A percentile compares a stretch with the other conserved stretches of the same genome.
Evolutionary conservation across 257 asterid genomes (phyloP).

Genomic region (Nicotiana attenuata): DNA sequence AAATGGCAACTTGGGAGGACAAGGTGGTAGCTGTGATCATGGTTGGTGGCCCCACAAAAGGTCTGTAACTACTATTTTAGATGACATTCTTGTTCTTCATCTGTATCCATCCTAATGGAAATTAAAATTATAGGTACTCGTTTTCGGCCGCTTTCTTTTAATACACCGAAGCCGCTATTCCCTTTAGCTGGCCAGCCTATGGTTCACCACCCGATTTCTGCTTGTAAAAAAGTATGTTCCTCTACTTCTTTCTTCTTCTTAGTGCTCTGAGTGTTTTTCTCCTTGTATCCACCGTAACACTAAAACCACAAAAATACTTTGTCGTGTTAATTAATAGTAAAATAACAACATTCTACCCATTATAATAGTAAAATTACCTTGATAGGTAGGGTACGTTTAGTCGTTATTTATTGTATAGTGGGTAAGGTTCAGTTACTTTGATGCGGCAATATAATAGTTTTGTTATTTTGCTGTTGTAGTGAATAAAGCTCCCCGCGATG

Average conservation of each 20-base stretch:
- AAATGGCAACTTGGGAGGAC: slow-evolving; percentile 47
- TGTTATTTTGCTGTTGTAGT: too few species aligned
- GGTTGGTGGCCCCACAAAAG: slow-evolving; percentile 82
- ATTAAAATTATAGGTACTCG: slow-evolving; percentile 51
- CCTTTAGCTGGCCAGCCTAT: slow-evolving; percentile 87
- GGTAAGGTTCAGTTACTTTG: too few species aligned
- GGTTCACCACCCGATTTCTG: slow-evolving; percentile 82
- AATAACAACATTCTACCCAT: too few species aligned
- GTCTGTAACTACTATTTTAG: slow-evolving; percentile 16
- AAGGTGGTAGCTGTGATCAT: slow-evolving; percentile 79
- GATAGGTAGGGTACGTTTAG: too few species aligned
- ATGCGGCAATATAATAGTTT: too few species aligned
- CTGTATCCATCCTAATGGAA: background rate
- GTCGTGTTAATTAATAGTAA: too few species aligned
- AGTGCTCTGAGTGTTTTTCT: background rate
- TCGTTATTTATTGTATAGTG: too few species aligned
- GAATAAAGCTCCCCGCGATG: too few species aligned
- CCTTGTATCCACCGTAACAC: too few species aligned
- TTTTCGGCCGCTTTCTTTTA: slow-evolving; percentile 72
- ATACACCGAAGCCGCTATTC: slow-evolving; percentile 74
- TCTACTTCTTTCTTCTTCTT: background rate
- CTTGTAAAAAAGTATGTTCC: slow-evolving; percentile 61
- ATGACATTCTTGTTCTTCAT: background rate
- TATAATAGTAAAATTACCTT: too few species aligned
- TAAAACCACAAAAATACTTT: too few species aligned